Percentiles rank a stretch among this genome's conserved stretches.
Evolutionary conservation across 164 flowering plant species (phyloP).

Genomic region (Nelumbo lutea): DNA sequence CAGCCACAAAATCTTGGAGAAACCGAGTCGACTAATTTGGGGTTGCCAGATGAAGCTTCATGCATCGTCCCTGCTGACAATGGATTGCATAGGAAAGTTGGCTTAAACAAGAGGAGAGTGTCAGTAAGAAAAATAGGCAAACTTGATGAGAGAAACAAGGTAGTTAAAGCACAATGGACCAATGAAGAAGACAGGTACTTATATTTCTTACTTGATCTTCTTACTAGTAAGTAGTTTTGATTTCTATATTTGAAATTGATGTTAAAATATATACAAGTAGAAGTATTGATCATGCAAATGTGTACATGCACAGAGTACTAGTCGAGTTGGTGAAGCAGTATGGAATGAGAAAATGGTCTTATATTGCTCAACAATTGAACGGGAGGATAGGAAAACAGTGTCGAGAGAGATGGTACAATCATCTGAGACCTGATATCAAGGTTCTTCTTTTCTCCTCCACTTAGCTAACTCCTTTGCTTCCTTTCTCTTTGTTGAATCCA

Average conservation of each 20-base stretch:
- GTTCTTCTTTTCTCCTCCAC: slow-evolving; percentile 15
- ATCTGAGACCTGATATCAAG: slow-evolving; percentile 42
- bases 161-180: slow-evolving; percentile 82
- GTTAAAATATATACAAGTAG: background rate
- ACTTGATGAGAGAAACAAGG: slow-evolving; percentile 32
- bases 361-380: slow-evolving; percentile 30
- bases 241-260: background rate
- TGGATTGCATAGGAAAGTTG: slow-evolving; percentile 16
- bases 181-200: slow-evolving; percentile 77
- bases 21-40: slow-evolving; percentile 29
- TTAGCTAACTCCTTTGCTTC: background rate
- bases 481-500: background rate
- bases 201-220: slow-evolving; percentile 2
- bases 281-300: slow-evolving; percentile 1
- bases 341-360: slow-evolving; percentile 43
- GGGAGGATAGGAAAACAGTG: slow-evolving; percentile 49
- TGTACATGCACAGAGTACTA: slow-evolving; percentile 33
- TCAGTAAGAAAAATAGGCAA: slow-evolving; percentile 22
- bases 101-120: slow-evolving; percentile 11
- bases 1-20: slow-evolving; percentile 16
- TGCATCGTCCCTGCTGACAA: slow-evolving; percentile 30
- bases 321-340: slow-evolving; percentile 29
- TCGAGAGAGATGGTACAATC: slow-evolving; percentile 51
- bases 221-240: background rate
- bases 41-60: slow-evolving; percentile 42